Percentiles rank a stretch among this genome's conserved stretches.
Conservation (phyloP, 1,284 basidiomycete genomes). For the Leccinum huronense region DNA sequence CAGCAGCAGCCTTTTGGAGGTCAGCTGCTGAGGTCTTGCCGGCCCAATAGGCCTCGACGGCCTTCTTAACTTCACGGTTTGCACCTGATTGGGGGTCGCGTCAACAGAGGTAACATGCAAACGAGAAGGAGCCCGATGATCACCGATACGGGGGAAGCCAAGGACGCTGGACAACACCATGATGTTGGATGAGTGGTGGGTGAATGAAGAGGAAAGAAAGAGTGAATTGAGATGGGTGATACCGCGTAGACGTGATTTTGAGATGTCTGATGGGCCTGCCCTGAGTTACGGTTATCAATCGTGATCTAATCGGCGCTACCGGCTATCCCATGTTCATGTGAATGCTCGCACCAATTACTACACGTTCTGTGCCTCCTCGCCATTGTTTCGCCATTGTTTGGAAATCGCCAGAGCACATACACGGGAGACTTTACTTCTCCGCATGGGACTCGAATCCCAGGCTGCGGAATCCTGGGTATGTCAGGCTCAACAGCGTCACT, state of each 20-base stretch:
- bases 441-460: background rate
- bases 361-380: background rate
- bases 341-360: conserved; percentile 14
- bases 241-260: conserved; percentile 31
- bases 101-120: background rate
- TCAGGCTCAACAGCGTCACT: background rate
- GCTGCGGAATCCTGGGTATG: conserved; percentile 1
- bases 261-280: conserved; percentile 32
- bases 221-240: conserved; percentile 28
- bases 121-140: conserved; percentile 19
- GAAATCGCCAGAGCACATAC: background rate
- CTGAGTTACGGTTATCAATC: conserved; percentile 32
- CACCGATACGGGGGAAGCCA: conserved; percentile 97
- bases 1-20: conserved; percentile 85
- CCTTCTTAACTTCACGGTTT: conserved; percentile 98
- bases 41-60: conserved; percentile 97
- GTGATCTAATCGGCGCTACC: conserved; percentile 29
- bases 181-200: conserved; percentile 43
- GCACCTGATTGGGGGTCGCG: conserved; percentile 49
- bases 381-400: conserved; percentile 3
- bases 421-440: background rate
- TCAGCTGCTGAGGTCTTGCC: conserved; percentile 90
- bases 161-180: conserved; percentile 87
- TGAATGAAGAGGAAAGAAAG: conserved; percentile 28
- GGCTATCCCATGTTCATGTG: conserved; percentile 23